Evolutionary conservation across 495 filamentous ascomycete genomes (phyloP).

Genomic region (Penicillium crystallinum): DNA sequence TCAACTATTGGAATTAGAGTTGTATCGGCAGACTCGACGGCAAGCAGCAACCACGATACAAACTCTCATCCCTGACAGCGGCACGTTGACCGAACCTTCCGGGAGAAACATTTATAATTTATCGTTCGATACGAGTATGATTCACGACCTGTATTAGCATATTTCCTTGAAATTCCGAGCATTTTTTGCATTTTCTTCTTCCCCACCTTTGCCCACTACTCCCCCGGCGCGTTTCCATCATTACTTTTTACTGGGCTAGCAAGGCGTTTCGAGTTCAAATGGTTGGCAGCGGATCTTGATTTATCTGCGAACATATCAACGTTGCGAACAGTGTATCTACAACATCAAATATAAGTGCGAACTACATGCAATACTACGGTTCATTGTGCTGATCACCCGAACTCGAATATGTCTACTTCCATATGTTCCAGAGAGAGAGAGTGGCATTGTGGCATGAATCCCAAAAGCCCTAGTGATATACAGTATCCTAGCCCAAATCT

Average conservation of each 20-base stretch:
- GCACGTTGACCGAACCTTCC: too few relatives aligned
- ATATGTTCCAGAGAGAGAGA: too few relatives aligned
- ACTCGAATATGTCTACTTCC: too few relatives aligned
- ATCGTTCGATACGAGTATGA: constrained; percentile 1
- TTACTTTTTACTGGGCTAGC: not conserved
- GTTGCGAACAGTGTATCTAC: not conserved
- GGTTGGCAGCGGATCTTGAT: not conserved
- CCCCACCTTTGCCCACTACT: not conserved
- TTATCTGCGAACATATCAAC: not conserved
- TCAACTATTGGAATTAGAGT: not conserved
- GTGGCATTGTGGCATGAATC: too few relatives aligned
- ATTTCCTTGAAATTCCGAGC: not conserved
- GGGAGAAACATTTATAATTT: not conserved
- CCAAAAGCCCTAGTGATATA: too few relatives aligned
- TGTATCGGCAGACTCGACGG: not conserved
- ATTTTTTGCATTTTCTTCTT: not conserved
- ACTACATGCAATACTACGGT: too few relatives aligned
- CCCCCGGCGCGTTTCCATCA: not conserved
- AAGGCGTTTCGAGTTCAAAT: constrained; percentile 3
- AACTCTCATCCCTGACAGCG: not conserved
- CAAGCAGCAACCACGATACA: not conserved
- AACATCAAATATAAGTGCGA: not conserved
- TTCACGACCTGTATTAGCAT: constrained; percentile 13
- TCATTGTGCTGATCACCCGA: too few relatives aligned
- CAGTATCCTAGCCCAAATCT: too few relatives aligned